Percentiles rank a stretch among this genome's conserved stretches.
Conservation (phyloP, 2,329 filamentous ascomycete species). For the Pseudogymnoascus sp. region DNA sequence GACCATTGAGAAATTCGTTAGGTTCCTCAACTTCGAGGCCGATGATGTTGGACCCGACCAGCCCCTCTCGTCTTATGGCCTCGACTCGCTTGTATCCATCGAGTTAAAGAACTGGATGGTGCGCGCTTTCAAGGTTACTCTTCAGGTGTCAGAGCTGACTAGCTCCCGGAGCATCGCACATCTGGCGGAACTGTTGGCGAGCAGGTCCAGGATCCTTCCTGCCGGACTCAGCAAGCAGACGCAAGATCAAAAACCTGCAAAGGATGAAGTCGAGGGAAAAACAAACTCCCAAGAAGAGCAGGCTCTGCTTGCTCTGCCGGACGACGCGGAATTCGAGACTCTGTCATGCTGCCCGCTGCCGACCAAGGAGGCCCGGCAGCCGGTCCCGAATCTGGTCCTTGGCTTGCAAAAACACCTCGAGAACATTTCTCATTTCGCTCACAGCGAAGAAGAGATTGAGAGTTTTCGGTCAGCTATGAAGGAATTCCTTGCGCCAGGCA, state of each 20-base stretch:
- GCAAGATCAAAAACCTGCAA: not conserved
- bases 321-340: not conserved
- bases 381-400: not conserved
- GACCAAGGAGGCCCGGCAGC: not conserved
- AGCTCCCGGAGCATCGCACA: constrained; percentile 20
- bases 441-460: constrained; percentile 13
- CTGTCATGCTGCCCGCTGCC: not conserved
- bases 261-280: not conserved
- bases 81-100: constrained; percentile 17
- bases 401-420: not conserved
- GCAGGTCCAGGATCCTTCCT: constrained; percentile 21
- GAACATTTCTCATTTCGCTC: not conserved
- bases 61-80: constrained; percentile 9
- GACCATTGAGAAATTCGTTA: constrained; percentile 15
- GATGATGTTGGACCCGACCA: constrained; percentile 3
- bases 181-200: constrained; percentile 21
- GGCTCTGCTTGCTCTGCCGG: not conserved
- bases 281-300: not conserved
- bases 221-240: not conserved
- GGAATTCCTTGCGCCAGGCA: constrained; percentile 12
- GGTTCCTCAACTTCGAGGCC: constrained; percentile 21
- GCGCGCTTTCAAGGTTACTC: constrained; percentile 18
- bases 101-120: constrained; percentile 16
- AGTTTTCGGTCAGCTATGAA: constrained; percentile 9
- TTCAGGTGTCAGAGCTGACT: constrained; percentile 26